Base-by-base conservation (phyloP, 257 asterid species). In the Agastache rugosa region DNA sequence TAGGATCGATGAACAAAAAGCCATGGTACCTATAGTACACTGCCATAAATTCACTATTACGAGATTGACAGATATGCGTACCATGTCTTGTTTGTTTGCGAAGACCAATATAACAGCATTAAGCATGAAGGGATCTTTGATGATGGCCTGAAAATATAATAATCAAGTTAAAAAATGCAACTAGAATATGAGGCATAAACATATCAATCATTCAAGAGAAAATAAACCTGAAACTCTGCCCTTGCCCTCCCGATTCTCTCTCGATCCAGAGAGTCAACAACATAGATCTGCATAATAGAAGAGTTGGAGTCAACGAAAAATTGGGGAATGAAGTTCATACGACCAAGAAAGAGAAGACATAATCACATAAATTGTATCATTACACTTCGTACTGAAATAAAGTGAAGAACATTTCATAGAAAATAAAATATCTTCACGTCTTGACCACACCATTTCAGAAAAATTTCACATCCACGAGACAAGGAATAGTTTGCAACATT, bases 21-120 rank as follows among this genome's bases (percentile, higher is more conserved):
- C 27, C 37, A 66, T 66, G 71, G 65, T 8, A 55, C 16, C 65
- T 34, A 58, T 34, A 45, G 44, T 41, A 60, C 23, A 61, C 25
- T 67, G 53, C 23, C 56, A 35, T 58, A 53, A 37, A 23, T 72
- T 54, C 67, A 69, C 54, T 67, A 44, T 7, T 60, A 56, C 22
- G 50, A 69, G 74, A 55, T 47, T 14, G 42, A 37, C 39, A 44
- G 25, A 66, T 15, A 31, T 44, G 66, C 63, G 39, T 88, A 93
- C 98, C 98, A 93, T 88, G 85, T 93, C 98, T 79, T 93, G 98
- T 79, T 93, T 93, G 86, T 93, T 93, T 19, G 98, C 98, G 12
- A 93, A 93, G 62, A 93, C 96, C 94, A 93, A 80, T 87, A 93
- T 88, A 66, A 93, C 91, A 81, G 97, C 95, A 82, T 88, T 88